Conservation (phyloP, 2,329 filamentous ascomycete genomes). For the Aspergillus felis region DNA sequence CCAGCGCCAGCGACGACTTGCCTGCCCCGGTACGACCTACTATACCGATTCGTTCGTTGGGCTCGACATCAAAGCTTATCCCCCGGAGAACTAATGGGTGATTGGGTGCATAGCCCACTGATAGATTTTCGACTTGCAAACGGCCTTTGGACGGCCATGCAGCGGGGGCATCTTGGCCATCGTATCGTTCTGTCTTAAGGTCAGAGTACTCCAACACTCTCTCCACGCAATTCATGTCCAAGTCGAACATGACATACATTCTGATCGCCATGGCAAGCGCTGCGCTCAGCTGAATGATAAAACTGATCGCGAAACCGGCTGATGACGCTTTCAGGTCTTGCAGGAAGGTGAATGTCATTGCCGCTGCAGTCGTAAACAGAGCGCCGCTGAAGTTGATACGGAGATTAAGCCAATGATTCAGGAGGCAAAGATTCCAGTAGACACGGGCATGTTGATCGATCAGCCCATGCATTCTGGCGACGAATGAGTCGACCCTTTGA, state of each 20-base stretch:
- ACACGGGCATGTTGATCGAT: conserved; percentile 10
- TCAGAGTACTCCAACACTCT: conserved; percentile 71
- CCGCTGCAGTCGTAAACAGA: conserved; percentile 63
- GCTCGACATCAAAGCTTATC: conserved; percentile 62
- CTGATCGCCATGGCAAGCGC: neutral
- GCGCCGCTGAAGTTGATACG: conserved; percentile 66
- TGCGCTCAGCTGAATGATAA: conserved; percentile 31
- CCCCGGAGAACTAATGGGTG: conserved; percentile 67
- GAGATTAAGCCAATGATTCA: conserved; percentile 73
- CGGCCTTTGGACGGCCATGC: conserved; percentile 71
- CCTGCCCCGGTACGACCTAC: conserved; percentile 75
- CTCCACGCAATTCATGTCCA: conserved; percentile 75
- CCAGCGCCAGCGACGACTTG: conserved; percentile 71
- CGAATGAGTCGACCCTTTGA: conserved; percentile 62
- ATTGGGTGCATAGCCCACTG: conserved; percentile 66
- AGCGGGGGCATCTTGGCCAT: conserved; percentile 61
- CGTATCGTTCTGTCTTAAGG: conserved; percentile 62
- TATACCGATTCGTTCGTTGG: conserved; percentile 69
- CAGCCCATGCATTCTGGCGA: conserved; percentile 58
- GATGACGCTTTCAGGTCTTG: conserved; percentile 63
- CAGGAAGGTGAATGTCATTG: conserved; percentile 59
- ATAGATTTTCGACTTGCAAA: conserved; percentile 67
- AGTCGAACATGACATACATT: conserved; percentile 52
- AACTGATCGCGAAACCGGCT: conserved; percentile 71
- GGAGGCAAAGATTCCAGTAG: conserved; percentile 59